Evolutionary conservation across 805 yeast genomes (phyloP).

Genomic region (Blastobotrys attinorum): DNA sequence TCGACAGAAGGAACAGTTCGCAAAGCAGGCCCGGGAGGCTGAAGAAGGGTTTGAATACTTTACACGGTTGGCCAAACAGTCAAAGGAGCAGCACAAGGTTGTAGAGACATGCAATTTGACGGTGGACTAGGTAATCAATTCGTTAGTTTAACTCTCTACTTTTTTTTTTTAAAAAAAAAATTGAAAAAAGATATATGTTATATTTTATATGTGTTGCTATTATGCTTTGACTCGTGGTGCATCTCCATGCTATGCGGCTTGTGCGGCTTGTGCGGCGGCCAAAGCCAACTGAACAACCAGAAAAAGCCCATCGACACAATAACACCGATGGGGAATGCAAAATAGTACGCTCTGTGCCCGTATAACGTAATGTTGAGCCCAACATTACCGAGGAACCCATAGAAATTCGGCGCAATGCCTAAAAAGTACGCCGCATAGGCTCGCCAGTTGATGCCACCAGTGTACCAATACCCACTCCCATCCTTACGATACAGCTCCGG

Average conservation of each 20-base stretch:
- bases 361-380: conserved; percentile 5
- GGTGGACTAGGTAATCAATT: not conserved
- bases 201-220: too few relatives aligned
- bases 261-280: conserved; percentile 3
- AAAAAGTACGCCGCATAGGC: conserved; percentile 10
- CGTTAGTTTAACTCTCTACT: too few relatives aligned
- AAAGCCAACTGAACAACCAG: conserved; percentile 1
- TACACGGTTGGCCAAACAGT: conserved; percentile 38
- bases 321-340: conserved; percentile 11
- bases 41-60: conserved; percentile 51
- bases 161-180: too few relatives aligned
- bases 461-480: conserved; percentile 9
- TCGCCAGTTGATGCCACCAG: conserved; percentile 10
- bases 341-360: conserved; percentile 8
- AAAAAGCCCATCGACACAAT: conserved; percentile 5
- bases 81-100: conserved; percentile 35
- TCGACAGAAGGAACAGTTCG: conserved; percentile 48
- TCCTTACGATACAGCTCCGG: conserved; percentile 5
- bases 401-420: conserved; percentile 10
- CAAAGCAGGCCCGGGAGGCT: conserved; percentile 45
- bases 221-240: too few relatives aligned
- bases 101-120: conserved; percentile 31
- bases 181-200: too few relatives aligned
- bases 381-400: conserved; percentile 12
- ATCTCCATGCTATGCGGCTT: too few relatives aligned